These are phyloP conservation scores for Stagonosporopsis vannaccii DNA, from an alignment of 2,329 filamentous ascomycete genomes.

Conservation along the genomic window DNA sequence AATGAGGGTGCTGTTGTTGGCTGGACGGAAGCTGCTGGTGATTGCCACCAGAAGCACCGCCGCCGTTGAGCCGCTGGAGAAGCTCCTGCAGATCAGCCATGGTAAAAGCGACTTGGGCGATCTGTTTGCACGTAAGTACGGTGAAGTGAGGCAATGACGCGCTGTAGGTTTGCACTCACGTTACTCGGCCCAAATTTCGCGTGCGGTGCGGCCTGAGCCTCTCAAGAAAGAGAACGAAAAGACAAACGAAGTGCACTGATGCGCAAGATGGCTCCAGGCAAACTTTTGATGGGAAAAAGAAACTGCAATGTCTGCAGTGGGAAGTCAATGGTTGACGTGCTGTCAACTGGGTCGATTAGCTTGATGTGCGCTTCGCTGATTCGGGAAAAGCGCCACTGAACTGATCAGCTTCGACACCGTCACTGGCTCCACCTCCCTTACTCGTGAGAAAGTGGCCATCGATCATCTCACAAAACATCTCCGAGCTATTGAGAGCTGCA, in stretches of 20 bases:
- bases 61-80: constrained; percentile 52
- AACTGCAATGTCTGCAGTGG: constrained; percentile 18
- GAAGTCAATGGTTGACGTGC: constrained; percentile 15
- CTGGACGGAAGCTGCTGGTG: constrained; percentile 29
- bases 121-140: constrained; percentile 27
- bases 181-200: constrained; percentile 42
- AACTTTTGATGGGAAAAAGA: constrained; percentile 7
- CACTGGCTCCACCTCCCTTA: neutral
- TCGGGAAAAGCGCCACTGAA: constrained; percentile 4
- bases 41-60: constrained; percentile 34
- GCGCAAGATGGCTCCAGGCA: constrained; percentile 20
- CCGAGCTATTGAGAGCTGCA: neutral
- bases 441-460: neutral
- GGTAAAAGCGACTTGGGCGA: constrained; percentile 30
- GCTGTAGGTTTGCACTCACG: constrained; percentile 24
- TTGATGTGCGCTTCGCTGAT: constrained; percentile 10
- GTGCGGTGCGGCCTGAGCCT: constrained; percentile 20
- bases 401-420: constrained; percentile 6
- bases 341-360: constrained; percentile 5
- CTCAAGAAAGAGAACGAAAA: constrained; percentile 7
- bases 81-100: constrained; percentile 57
- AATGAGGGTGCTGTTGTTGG: constrained; percentile 41
- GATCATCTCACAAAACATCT: neutral
- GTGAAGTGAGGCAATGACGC: constrained; percentile 14
- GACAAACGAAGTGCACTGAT: constrained; percentile 10